phyloP scores from a whole-genome alignment of 2,329 filamentous ascomycete species.

The Penicillium rolfsii region DNA sequence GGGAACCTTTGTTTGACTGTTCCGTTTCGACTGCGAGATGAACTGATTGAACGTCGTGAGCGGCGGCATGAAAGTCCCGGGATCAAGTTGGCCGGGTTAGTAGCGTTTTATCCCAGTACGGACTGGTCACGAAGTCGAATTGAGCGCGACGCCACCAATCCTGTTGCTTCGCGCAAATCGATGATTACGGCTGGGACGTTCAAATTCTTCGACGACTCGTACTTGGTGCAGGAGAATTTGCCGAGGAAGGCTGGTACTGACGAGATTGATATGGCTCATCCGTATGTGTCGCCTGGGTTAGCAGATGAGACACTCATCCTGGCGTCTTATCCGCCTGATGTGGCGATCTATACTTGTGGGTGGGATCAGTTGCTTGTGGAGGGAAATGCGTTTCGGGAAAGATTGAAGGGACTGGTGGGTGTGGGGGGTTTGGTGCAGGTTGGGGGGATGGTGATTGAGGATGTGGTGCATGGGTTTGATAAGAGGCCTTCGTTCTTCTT shows the following conservation, averaged over 20 bases:
- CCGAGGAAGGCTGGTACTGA: constrained; percentile 9
- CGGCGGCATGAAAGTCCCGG: not conserved
- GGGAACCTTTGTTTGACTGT: constrained; percentile 24
- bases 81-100: constrained; percentile 14
- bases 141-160: constrained; percentile 25
- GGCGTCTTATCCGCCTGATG: constrained; percentile 17
- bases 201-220: constrained; percentile 25
- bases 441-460: constrained; percentile 22
- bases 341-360: constrained; percentile 28
- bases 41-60: constrained; percentile 9
- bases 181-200: constrained; percentile 17
- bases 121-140: constrained; percentile 24
- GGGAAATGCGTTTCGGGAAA: constrained; percentile 25
- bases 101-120: constrained; percentile 24
- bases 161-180: constrained; percentile 13
- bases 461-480: constrained; percentile 28
- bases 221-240: constrained; percentile 15
- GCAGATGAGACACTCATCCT: constrained; percentile 14
- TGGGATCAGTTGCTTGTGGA: constrained; percentile 30
- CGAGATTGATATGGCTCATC: constrained; percentile 23
- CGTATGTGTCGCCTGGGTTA: constrained; percentile 27
- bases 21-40: constrained; percentile 19
- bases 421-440: constrained; percentile 19
- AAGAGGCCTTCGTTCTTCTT: constrained; percentile 26
- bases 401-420: constrained; percentile 17